Evolutionary conservation across 306 rosid genomes (phyloP).

Genomic region (Prunus salicina): DNA sequence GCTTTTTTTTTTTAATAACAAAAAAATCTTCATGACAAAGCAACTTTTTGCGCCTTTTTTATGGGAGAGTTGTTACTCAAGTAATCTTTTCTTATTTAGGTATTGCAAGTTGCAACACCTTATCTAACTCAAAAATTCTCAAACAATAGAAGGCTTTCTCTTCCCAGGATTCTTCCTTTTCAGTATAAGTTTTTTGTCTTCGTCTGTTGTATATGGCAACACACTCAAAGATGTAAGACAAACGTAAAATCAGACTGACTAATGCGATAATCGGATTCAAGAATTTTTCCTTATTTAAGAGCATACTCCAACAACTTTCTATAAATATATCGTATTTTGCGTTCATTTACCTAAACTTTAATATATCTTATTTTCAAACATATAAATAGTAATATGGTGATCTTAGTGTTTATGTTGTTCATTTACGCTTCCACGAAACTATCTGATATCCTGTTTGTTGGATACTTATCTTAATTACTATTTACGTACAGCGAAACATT

Average conservation of each 20-base stretch:
- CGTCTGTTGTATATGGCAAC: too few species aligned
- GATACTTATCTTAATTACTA: background rate
- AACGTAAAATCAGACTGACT: too few species aligned
- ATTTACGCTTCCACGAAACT: background rate
- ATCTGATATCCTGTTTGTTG: background rate
- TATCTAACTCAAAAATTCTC: background rate
- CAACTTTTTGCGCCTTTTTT: background rate
- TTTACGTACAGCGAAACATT: background rate
- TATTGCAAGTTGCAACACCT: background rate
- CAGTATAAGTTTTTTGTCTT: background rate
- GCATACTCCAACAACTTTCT: too few species aligned
- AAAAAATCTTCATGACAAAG: background rate
- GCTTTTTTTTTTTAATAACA: background rate
- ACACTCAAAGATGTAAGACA: too few species aligned
- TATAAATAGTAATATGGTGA: too few species aligned
- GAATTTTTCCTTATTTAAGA: too few species aligned
- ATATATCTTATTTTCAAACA: too few species aligned
- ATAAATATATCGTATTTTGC: too few species aligned
- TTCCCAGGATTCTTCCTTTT: background rate
- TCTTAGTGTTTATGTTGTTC: too few species aligned
- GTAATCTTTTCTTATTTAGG: background rate
- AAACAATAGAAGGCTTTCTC: background rate
- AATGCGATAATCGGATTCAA: too few species aligned
- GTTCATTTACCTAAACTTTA: too few species aligned
- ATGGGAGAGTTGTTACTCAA: background rate